Conservation (phyloP, 208 protist species). For the Trypanosoma melophagium region DNA sequence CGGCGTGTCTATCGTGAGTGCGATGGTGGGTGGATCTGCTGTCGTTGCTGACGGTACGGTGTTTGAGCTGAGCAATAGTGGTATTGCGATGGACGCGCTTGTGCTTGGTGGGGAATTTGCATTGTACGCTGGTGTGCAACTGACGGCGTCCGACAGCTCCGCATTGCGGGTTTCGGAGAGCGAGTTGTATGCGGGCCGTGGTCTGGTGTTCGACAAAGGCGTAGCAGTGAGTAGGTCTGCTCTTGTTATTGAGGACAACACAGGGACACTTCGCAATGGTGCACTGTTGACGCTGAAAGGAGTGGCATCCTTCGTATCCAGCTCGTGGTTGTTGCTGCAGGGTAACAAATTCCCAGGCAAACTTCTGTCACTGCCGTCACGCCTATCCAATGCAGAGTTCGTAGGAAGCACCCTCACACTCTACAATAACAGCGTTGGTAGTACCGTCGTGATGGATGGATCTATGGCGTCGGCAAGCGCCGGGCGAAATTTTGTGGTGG, state of each 20-base stretch:
- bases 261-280: background rate
- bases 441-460: constrained; percentile 15
- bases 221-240: constrained; percentile 1
- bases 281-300: constrained; percentile 3
- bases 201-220: constrained; percentile 2
- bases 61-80: background rate
- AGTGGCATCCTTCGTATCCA: background rate
- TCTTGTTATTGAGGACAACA: constrained; percentile 11
- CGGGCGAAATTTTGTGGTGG: constrained; percentile 3
- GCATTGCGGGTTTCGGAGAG: constrained; percentile 4
- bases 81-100: constrained; percentile 12
- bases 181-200: background rate
- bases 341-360: constrained; percentile 4
- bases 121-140: background rate
- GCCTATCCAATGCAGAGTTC: background rate
- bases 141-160: constrained; percentile 1
- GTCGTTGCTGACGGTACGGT: constrained; percentile 12
- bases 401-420: constrained; percentile 8
- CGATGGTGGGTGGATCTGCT: background rate
- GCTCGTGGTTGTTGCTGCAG: constrained; percentile 10
- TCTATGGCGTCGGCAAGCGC: background rate
- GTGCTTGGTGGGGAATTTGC: background rate
- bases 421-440: constrained; percentile 1
- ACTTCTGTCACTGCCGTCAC: constrained; percentile 3
- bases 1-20: background rate